Percentiles rank a stretch among this genome's conserved stretches.
Conservation (phyloP, 192 early-diverging fungal genomes). For the Coemansia sp. region DNA sequence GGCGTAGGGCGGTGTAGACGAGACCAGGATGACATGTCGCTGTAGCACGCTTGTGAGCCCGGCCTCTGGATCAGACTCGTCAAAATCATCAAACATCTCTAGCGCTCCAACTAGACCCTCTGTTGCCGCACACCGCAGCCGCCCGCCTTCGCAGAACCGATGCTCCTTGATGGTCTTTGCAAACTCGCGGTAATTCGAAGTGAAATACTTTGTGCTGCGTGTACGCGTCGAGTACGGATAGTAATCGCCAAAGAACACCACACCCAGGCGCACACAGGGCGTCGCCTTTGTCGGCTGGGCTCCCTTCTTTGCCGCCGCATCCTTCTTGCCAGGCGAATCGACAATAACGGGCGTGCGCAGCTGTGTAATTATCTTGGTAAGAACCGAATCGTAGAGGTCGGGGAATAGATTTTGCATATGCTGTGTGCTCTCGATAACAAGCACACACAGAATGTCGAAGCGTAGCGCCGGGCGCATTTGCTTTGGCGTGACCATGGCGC, state of each 20-base stretch:
- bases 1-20: slow-evolving; percentile 44
- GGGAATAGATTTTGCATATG: slow-evolving; percentile 44
- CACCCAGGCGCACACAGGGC: slow-evolving; percentile 50
- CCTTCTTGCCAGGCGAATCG: slow-evolving; percentile 25
- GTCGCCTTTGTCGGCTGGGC: slow-evolving; percentile 39
- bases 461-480: slow-evolving; percentile 48
- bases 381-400: slow-evolving; percentile 47
- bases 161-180: slow-evolving; percentile 48
- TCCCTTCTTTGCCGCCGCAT: neutral
- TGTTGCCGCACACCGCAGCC: slow-evolving; percentile 44
- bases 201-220: slow-evolving; percentile 53
- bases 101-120: slow-evolving; percentile 51
- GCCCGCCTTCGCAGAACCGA: slow-evolving; percentile 44
- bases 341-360: slow-evolving; percentile 41
- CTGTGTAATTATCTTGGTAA: slow-evolving; percentile 45
- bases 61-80: slow-evolving; percentile 47
- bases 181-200: slow-evolving; percentile 54
- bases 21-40: slow-evolving; percentile 44
- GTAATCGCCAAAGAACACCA: slow-evolving; percentile 54
- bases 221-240: slow-evolving; percentile 48
- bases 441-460: slow-evolving; percentile 52
- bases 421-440: slow-evolving; percentile 52
- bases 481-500: slow-evolving; percentile 37
- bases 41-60: slow-evolving; percentile 44
- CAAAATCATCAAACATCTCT: slow-evolving; percentile 55